phyloP scores from a whole-genome alignment of 371 early-diverging fungal genomes.

The Mortierella polycephala region DNA sequence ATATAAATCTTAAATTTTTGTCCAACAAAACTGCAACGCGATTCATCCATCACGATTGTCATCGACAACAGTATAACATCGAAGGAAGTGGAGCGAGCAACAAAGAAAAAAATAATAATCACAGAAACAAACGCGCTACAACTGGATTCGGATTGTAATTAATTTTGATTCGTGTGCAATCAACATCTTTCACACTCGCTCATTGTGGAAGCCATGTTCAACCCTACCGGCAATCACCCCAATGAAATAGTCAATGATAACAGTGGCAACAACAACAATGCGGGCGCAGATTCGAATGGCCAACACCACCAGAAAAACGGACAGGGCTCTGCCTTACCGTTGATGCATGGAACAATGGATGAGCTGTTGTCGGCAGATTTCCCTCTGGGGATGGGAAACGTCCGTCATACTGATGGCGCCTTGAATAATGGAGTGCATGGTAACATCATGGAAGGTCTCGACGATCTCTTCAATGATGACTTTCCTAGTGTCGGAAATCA shows the following conservation, averaged over 20 bases:
- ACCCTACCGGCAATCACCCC: conserved; percentile 12
- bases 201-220: conserved; percentile 19
- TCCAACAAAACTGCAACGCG: no score
- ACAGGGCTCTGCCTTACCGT: conserved; percentile 23
- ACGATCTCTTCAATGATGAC: conserved; percentile 49
- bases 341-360: conserved; percentile 43
- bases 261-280: conserved; percentile 4
- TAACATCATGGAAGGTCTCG: conserved; percentile 47
- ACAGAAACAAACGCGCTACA: neutral
- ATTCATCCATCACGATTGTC: no score
- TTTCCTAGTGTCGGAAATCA: conserved; percentile 11
- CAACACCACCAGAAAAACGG: conserved; percentile 5
- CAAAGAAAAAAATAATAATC: neutral
- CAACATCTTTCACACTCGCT: neutral
- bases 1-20: no score
- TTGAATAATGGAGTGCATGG: conserved; percentile 27
- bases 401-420: conserved; percentile 13
- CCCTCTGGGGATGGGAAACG: conserved; percentile 36
- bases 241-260: conserved; percentile 3
- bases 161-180: no score
- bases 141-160: neutral
- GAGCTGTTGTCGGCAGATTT: conserved; percentile 48
- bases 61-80: no score
- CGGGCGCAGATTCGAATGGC: neutral
- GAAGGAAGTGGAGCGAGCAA: neutral